Base-by-base conservation (phyloP, 768 basidiomycete species). In the Flagelloscypha sp. region DNA sequence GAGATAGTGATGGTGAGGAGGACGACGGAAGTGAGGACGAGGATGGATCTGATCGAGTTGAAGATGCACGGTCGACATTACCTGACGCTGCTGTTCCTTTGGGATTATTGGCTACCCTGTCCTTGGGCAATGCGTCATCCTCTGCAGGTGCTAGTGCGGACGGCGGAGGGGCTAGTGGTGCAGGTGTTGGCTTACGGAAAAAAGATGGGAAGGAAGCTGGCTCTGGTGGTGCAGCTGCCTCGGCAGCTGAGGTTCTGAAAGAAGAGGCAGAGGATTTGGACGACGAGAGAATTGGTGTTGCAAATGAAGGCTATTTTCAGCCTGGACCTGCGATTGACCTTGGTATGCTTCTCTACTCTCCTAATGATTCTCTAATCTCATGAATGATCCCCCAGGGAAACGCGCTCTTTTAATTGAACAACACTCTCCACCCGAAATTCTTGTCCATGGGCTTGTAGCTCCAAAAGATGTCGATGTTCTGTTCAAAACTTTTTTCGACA, bases 401-500 rank as follows among this genome's bases (percentile, higher is more conserved):
- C 72, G 85, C 7, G 79, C 79, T 37, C 65, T 68, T 18, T 55
- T 86, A 48, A 85, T 87, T 30, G 84, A 86, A 48, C 77, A 73
- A 39, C 80, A 84, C 44, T 81, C 73, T 45, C 80, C 84, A 1
- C 86, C 86, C 0, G 85, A 87, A 47, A 86, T 90, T 37, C 51
- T 89, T 27, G 72, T 85, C 2, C 85, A 87, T 45, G 83, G 83
- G 7, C 58, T 90, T 15, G 83, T 90, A 23, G 77, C 75, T 1
- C 73, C 80, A 0, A 72, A 74, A 30, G 86, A 89, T 42, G 84
- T 88, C 2, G 80, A 87, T 39, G 79, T 79, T 44, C 57, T 90
- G n/a, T 90, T 89, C 45, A 68, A 84, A 22, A 84, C 89, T 83
- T 88, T 79, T 52, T 88, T 72, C 57, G 65, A 68, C 24, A 64